Conservation (phyloP, 352 stramenopile genomes). For the Pythium sp. region DNA sequence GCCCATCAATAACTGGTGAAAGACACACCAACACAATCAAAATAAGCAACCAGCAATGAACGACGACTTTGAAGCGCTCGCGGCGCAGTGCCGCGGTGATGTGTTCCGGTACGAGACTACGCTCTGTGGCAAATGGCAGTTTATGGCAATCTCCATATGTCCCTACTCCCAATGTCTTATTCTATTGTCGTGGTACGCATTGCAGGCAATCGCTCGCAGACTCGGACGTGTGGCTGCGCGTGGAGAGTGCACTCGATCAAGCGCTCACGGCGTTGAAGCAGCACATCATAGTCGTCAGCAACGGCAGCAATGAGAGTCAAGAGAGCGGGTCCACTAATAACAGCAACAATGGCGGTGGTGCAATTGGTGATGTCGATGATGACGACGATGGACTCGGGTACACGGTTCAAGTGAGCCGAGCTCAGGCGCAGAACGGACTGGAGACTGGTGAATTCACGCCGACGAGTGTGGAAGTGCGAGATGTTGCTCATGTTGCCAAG, state of each 20-base stretch:
- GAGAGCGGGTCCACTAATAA: slow-evolving; percentile 1
- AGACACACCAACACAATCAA: neutral
- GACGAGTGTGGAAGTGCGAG: slow-evolving; percentile 27
- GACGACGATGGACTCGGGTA: slow-evolving; percentile 73
- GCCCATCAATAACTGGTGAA: neutral
- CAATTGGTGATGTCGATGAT: slow-evolving; percentile 13
- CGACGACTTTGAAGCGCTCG: slow-evolving; percentile 59
- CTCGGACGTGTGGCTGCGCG: slow-evolving; percentile 23
- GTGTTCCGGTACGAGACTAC: slow-evolving; percentile 43
- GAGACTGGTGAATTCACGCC: slow-evolving; percentile 28
- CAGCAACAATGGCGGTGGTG: neutral
- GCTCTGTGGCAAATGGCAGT: neutral
- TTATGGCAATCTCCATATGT: neutral
- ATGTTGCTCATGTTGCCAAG: slow-evolving; percentile 8
- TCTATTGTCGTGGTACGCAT: neutral
- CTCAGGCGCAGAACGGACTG: slow-evolving; percentile 20
- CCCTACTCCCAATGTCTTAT: neutral
- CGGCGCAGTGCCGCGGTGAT: slow-evolving; percentile 42
- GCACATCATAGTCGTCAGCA: slow-evolving; percentile 15
- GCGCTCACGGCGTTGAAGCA: slow-evolving; percentile 16
- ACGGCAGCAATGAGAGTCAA: neutral
- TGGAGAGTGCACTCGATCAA: slow-evolving; percentile 17
- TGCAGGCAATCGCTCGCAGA: slow-evolving; percentile 18
- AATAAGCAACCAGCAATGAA: slow-evolving; percentile 3
- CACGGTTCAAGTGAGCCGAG: slow-evolving; percentile 48